A percentile compares a stretch with the other conserved stretches of the same genome.
Evolutionary conservation across 1,284 basidiomycete genomes (phyloP).

Genomic region (Leucoagaricus sp.): DNA sequence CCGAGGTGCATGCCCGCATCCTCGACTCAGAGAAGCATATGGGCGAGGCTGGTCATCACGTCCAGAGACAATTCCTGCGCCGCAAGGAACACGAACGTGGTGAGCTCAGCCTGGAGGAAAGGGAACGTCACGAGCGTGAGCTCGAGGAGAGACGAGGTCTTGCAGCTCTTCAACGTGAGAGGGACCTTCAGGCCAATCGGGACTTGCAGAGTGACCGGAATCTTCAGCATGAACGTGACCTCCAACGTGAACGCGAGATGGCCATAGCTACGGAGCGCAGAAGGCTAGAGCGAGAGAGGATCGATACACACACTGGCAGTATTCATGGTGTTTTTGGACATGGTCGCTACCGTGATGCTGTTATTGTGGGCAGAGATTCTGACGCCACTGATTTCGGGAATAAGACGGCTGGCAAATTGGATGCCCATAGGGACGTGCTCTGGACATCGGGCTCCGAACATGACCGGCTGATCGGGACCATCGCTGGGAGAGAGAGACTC

Average conservation of each 20-base stretch:
- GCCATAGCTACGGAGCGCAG: not conserved
- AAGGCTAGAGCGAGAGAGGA: not conserved
- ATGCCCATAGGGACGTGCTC: not conserved
- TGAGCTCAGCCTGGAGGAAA: no score
- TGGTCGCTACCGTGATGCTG: slow-evolving; percentile 5
- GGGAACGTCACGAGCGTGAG: not conserved
- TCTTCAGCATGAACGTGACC: not conserved
- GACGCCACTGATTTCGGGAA: slow-evolving; percentile 5
- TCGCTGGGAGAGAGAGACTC: slow-evolving; percentile 3
- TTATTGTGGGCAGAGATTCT: not conserved
- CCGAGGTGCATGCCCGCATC: not conserved
- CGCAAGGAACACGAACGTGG: not conserved
- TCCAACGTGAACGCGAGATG: not conserved
- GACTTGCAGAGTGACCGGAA: not conserved
- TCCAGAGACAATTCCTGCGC: not conserved
- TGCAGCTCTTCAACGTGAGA: no score
- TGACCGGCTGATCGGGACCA: slow-evolving; percentile 1
- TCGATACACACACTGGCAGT: not conserved
- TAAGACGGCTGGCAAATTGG: slow-evolving; percentile 1
- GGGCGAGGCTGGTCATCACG: not conserved
- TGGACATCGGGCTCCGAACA: not conserved
- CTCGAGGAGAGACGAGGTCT: not conserved
- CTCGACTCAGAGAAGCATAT: not conserved
- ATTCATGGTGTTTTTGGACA: slow-evolving; percentile 8
- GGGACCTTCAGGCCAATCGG: no score